Conservation (phyloP, 192 early-diverging fungal species). For the Coemansia sp. region DNA sequence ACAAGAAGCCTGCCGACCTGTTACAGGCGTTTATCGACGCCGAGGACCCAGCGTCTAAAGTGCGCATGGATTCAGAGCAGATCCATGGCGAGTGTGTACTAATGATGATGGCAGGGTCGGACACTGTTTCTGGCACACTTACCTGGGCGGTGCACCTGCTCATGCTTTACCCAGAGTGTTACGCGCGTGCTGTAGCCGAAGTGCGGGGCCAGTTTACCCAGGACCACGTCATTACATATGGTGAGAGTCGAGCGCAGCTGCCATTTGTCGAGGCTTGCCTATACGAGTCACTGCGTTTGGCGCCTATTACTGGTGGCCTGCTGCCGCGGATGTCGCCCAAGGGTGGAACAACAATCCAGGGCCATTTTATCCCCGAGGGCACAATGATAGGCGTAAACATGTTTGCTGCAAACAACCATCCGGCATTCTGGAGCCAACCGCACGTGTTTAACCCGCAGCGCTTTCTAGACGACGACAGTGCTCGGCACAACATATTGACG, state of each 20-base stretch:
- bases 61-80: slow-evolving; percentile 39
- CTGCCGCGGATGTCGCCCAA: slow-evolving; percentile 27
- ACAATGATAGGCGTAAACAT: slow-evolving; percentile 16
- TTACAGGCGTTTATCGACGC: slow-evolving; percentile 53
- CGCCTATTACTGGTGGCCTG: slow-evolving; percentile 17
- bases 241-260: slow-evolving; percentile 23
- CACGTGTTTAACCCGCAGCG: slow-evolving; percentile 35
- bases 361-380: slow-evolving; percentile 37
- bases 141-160: slow-evolving; percentile 42
- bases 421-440: slow-evolving; percentile 12
- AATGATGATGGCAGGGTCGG: slow-evolving; percentile 46
- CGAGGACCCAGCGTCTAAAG: slow-evolving; percentile 44
- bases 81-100: slow-evolving; percentile 44
- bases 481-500: slow-evolving; percentile 18
- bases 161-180: slow-evolving; percentile 24
- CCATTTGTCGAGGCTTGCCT: slow-evolving; percentile 50
- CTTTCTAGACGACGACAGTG: slow-evolving; percentile 11
- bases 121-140: slow-evolving; percentile 36
- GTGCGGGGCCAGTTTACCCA: slow-evolving; percentile 29
- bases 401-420: slow-evolving; percentile 24
- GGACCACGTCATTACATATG: slow-evolving; percentile 27
- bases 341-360: slow-evolving; percentile 35
- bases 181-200: slow-evolving; percentile 22
- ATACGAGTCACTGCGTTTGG: slow-evolving; percentile 43
- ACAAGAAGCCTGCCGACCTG: slow-evolving; percentile 30